Conservation (phyloP, 2,329 filamentous ascomycete species). For the Pseudocercospora musae region DNA sequence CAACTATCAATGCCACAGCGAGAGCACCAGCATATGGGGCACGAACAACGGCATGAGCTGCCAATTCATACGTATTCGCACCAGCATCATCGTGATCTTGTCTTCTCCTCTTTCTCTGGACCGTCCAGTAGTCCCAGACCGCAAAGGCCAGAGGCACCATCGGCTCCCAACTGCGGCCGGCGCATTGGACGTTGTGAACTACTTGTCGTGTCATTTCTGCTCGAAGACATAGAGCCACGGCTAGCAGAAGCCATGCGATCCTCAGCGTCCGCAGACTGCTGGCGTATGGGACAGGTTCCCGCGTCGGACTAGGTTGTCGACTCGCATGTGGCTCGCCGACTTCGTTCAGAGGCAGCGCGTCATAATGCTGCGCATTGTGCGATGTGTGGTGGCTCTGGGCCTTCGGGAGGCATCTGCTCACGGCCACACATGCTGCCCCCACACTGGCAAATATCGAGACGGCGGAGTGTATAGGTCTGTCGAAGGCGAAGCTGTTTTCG, state of each 20-base stretch:
- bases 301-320: conserved; percentile 23
- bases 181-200: conserved; percentile 44
- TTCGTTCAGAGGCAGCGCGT: conserved; percentile 33
- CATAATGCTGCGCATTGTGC: conserved; percentile 25
- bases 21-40: conserved; percentile 40
- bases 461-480: conserved; percentile 46
- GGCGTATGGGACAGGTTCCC: conserved; percentile 23
- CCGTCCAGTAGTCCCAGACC: conserved; percentile 27
- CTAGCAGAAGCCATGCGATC: conserved; percentile 28
- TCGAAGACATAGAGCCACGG: conserved; percentile 33
- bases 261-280: conserved; percentile 29
- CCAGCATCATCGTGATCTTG: conserved; percentile 22
- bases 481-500: conserved; percentile 36
- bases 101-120: conserved; percentile 17
- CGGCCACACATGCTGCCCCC: conserved; percentile 38
- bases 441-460: conserved; percentile 42
- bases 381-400: conserved; percentile 11
- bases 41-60: conserved; percentile 33
- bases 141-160: conserved; percentile 32
- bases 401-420: conserved; percentile 35
- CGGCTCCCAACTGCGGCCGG: conserved; percentile 28
- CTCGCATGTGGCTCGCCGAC: conserved; percentile 19
- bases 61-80: conserved; percentile 32
- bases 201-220: conserved; percentile 42
- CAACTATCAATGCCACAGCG: conserved; percentile 38